Conservation (phyloP, 768 basidiomycete genomes). For the Collybia sp. region DNA sequence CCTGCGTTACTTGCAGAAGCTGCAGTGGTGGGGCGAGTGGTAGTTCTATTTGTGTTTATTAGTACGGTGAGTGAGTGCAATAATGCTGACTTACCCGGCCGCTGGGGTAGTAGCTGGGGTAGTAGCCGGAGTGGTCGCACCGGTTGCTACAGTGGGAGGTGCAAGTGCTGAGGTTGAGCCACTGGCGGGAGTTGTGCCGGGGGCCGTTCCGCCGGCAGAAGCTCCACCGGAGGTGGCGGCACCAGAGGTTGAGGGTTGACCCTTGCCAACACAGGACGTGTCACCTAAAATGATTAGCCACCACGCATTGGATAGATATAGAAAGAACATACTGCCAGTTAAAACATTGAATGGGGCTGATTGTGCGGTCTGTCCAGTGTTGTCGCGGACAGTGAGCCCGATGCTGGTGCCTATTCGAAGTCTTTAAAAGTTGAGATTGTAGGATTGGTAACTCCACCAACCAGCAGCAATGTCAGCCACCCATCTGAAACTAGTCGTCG, state of each 20-base stretch:
- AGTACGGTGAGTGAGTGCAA: background rate
- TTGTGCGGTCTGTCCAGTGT: conserved; percentile 43
- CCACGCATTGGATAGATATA: background rate
- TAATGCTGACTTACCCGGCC: background rate
- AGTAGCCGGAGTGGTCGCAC: conserved; percentile 9
- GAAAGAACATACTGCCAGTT: conserved; percentile 40
- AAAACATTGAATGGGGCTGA: conserved; percentile 48
- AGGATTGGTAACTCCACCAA: conserved; percentile 16
- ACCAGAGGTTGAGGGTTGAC: conserved; percentile 9
- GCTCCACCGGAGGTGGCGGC: conserved; percentile 13
- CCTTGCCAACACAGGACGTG: conserved; percentile 28
- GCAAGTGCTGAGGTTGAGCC: conserved; percentile 7
- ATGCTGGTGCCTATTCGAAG: conserved; percentile 39
- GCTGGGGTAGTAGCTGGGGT: conserved; percentile 8
- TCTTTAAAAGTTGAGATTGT: background rate
- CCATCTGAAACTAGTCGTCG: conserved; percentile 48
- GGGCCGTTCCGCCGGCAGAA: conserved; percentile 3
- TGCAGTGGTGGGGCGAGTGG: conserved; percentile 3
- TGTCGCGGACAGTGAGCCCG: conserved; percentile 59
- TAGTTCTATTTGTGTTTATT: background rate
- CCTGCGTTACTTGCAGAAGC: conserved; percentile 4
- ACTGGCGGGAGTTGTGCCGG: conserved; percentile 7
- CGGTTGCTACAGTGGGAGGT: conserved; percentile 6
- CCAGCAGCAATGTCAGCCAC: conserved; percentile 42
- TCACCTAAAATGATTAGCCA: conserved; percentile 19